Conservation (phyloP, 2,329 filamentous ascomycete genomes). For the Dothistroma pini region DNA sequence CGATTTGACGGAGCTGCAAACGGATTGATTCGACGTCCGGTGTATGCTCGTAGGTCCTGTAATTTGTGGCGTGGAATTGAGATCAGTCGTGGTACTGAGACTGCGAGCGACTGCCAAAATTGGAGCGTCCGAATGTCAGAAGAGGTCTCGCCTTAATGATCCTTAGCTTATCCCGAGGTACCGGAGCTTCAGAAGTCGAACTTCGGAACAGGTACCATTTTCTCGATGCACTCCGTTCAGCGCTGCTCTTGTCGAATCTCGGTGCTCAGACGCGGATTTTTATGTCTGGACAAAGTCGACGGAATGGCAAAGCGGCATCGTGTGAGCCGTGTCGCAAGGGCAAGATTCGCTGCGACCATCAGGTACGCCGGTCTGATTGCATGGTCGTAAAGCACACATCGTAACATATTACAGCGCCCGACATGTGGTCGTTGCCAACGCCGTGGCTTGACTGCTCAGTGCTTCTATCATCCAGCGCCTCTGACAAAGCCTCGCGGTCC, state of each 20-base stretch:
- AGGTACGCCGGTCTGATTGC: neutral
- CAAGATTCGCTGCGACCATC: conserved; percentile 20
- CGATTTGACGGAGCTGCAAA: too few relatives aligned
- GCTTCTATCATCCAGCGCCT: conserved; percentile 22
- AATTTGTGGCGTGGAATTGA: too few relatives aligned
- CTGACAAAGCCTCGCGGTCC: conserved; percentile 11
- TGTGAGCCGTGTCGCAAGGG: conserved; percentile 22
- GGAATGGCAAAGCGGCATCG: conserved; percentile 21
- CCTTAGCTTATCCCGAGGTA: neutral
- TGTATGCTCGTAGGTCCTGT: too few relatives aligned
- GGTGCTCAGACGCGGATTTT: neutral
- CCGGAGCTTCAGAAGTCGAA: neutral
- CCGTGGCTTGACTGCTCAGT: conserved; percentile 10
- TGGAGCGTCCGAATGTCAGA: too few relatives aligned
- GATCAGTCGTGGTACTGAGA: too few relatives aligned
- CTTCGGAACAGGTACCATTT: neutral
- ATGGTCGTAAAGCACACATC: neutral
- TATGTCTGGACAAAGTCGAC: conserved; percentile 11
- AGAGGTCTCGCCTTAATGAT: too few relatives aligned
- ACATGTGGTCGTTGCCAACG: conserved; percentile 18
- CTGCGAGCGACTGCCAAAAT: too few relatives aligned
- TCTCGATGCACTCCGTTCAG: neutral
- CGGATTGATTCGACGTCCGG: too few relatives aligned
- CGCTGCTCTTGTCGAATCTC: neutral
- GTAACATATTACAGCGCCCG: conserved; percentile 2